Conservation (phyloP, 306 rosid species). For the Hippophae rhamnoides region DNA sequence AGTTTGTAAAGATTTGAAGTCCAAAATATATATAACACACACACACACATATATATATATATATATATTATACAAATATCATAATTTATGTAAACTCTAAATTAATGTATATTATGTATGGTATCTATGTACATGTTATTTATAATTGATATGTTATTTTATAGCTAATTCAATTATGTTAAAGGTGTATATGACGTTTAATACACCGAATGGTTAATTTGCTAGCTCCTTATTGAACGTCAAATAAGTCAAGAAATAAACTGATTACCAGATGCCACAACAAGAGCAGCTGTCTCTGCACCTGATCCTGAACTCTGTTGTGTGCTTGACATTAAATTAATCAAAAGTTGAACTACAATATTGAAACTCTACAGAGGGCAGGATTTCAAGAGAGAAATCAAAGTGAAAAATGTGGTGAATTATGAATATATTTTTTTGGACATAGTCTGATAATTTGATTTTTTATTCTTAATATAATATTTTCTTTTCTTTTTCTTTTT, state of each 20-base stretch:
- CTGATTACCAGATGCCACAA: conserved; percentile 1
- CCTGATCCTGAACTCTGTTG: neutral
- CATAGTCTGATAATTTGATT: neutral
- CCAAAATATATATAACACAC: neutral
- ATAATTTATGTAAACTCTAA: no score
- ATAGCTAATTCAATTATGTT: no score
- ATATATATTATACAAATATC: neutral
- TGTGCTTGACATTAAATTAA: conserved; percentile 10
- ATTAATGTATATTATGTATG: no score
- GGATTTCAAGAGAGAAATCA: neutral
- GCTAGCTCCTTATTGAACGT: no score
- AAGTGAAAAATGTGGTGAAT: neutral
- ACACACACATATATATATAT: neutral
- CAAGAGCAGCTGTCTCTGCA: neutral
- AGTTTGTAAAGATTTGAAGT: neutral
- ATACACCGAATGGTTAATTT: no score
- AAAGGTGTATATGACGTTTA: no score
- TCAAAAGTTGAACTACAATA: conserved; percentile 5
- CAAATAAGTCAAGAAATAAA: neutral
- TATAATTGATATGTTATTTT: no score
- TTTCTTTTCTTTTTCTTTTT: neutral
- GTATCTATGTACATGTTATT: no score
- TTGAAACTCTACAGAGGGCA: neutral
- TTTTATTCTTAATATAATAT: neutral
- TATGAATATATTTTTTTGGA: no score